Evolutionary conservation across 768 basidiomycete genomes (phyloP), one percentile per base, ranked within the genome.

Genomic region (Kwoniella dendrophila): DNA sequence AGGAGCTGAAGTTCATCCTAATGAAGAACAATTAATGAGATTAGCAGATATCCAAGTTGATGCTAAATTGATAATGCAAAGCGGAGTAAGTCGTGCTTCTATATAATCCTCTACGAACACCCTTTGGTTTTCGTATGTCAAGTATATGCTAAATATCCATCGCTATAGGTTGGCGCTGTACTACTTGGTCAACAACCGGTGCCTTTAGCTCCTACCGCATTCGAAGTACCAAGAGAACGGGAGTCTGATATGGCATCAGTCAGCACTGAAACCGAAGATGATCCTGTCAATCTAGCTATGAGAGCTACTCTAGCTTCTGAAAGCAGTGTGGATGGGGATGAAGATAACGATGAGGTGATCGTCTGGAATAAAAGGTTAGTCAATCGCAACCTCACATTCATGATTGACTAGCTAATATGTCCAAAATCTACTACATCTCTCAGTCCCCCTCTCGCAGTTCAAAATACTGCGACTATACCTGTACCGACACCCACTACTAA

Each of bases 21-120:
- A 99, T 69, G 93, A 90, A 61, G 92, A 95, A 81, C 90, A 94
- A 69, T 80, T 99, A 43, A 94, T 97, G 91, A 84, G 96, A 67
- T 89, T 99, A 60, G 83, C 85, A 47, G 95, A 96, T 79, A 81
- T 96, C 41, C 81, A 93, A 48, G 80, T 83, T 14, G 92, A 96
- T 72, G 88, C 88, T 0, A 83, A 80, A 64, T 77, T 81, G 90
- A 75, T 95, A 24, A 83, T 84, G 26, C 82, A 83, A 58, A 79
- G 84, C 57, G 83, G 86, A 82, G 90, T 89, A 63, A 63, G 78
- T 69, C 36, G 14, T 29, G 27, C 24, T 53, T 34, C 26, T 33
- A 50, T 50, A 4, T 12, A 10, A 24, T 26, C 30, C 7, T 26
- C 22, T 20, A 26, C 7, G 10, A 48, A 10, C 12, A 10, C 24